Evolutionary conservation across 108 stramenopile species (phyloP).

Genomic region (Skeletonema tropicum): DNA sequence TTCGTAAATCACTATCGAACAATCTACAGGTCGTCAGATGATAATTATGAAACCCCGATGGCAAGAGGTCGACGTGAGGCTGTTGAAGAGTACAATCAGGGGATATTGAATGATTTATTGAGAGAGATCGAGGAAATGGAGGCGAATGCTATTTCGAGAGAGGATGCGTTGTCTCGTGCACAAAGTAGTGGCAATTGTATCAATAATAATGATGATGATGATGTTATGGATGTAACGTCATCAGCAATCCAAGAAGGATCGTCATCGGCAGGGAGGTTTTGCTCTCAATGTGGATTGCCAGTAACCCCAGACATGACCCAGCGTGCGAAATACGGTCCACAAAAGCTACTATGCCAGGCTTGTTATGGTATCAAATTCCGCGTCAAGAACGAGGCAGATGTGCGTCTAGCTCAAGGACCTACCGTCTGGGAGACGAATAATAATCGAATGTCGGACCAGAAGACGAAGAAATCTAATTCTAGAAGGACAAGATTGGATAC

Average conservation of each 20-base stretch:
- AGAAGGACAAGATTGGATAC: neutral
- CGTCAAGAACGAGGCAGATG: conserved; percentile 21
- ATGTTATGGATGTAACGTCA: too few species aligned
- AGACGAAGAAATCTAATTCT: neutral
- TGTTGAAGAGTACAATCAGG: conserved; percentile 28
- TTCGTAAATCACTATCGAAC: conserved; percentile 34
- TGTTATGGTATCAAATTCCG: conserved; percentile 36
- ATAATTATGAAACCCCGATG: conserved; percentile 20
- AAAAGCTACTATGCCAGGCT: conserved; percentile 28
- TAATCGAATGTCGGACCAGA: conserved; percentile 2
- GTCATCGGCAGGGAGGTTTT: too few species aligned
- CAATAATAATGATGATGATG: too few species aligned
- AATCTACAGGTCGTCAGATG: neutral
- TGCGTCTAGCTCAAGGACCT: conserved; percentile 8
- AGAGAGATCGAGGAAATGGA: conserved; percentile 42
- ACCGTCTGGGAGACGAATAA: too few species aligned
- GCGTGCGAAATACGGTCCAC: conserved; percentile 2
- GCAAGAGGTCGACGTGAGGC: conserved; percentile 25
- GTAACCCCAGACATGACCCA: conserved; percentile 35
- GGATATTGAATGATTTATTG: conserved; percentile 24
- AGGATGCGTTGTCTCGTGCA: conserved; percentile 20
- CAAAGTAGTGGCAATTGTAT: too few species aligned
- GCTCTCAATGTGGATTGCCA: conserved; percentile 24
- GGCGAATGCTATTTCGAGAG: conserved; percentile 28
- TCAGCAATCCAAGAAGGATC: too few species aligned